Percentiles rank a stretch among this genome's conserved stretches.
phyloP scores from a whole-genome alignment of 345 rosid species.

The Eucalyptus guilfoylei region DNA sequence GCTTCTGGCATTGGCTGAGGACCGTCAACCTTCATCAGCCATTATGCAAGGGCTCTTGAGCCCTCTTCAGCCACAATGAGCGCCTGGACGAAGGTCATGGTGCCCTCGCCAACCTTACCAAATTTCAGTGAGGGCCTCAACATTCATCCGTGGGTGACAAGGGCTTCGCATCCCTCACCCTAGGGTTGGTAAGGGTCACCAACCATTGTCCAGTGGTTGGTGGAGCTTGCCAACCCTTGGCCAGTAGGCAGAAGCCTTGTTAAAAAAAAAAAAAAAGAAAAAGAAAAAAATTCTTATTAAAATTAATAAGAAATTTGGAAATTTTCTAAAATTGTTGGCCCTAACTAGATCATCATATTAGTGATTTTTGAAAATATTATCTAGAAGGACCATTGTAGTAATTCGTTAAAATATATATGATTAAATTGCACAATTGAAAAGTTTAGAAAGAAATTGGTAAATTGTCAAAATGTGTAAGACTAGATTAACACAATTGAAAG shows the following conservation, averaged over 20 bases:
- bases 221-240: background rate
- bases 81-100: background rate
- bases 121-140: background rate
- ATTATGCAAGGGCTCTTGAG: background rate
- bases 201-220: background rate
- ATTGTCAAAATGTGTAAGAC: background rate
- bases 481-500: accelerated
- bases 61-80: accelerated
- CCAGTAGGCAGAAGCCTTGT: accelerated
- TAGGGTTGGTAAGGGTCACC: background rate
- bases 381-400: background rate
- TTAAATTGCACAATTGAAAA: background rate
- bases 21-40: accelerated
- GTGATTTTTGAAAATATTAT: too few species aligned
- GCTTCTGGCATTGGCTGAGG: accelerated
- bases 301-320: background rate
- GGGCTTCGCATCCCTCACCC: background rate
- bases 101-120: background rate
- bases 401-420: too few species aligned
- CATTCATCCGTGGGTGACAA: background rate
- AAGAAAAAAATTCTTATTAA: too few species aligned
- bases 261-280: accelerated
- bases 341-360: background rate
- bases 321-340: background rate
- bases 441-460: background rate